Percentiles rank a stretch among this genome's conserved stretches.
Evolutionary conservation across 306 rosid species (phyloP).

Genomic region (Castanospermum australe): DNA sequence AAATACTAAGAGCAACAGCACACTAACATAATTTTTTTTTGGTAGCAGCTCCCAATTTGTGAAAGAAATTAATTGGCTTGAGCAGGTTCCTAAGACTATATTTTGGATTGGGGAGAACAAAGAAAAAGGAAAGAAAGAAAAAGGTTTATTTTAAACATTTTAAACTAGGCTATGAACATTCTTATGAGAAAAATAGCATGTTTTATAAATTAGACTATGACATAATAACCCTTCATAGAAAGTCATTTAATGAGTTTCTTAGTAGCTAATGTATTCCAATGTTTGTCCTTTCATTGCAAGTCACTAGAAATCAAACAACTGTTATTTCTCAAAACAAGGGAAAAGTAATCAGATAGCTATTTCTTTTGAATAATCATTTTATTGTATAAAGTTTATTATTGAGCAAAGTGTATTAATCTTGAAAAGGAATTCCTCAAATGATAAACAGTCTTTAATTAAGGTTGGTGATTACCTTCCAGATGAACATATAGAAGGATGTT

Average conservation of each 20-base stretch:
- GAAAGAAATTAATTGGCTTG: not conserved
- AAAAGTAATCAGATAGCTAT: not conserved
- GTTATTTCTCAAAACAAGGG: not conserved
- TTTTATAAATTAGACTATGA: not conserved
- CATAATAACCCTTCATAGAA: not conserved
- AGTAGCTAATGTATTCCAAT: not conserved
- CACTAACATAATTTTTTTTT: not conserved
- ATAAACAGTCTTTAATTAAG: not conserved
- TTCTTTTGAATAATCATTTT: not conserved
- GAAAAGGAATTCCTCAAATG: not conserved
- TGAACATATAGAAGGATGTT: conserved; percentile 68
- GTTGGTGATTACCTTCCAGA: conserved; percentile 63
- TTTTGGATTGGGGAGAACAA: too few species aligned
- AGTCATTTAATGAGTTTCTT: not conserved
- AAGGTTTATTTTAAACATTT: too few species aligned
- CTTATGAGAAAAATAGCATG: not conserved
- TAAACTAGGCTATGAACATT: not conserved
- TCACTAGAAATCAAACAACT: not conserved
- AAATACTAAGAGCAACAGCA: not conserved
- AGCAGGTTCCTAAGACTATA: not conserved
- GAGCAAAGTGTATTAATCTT: not conserved
- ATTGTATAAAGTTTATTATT: not conserved
- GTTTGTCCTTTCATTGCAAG: not conserved
- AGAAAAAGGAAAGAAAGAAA: too few species aligned
- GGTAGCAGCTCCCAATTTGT: not conserved